Base-by-base conservation (phyloP, 768 basidiomycete genomes). In the Pleurotus sapidus region DNA sequence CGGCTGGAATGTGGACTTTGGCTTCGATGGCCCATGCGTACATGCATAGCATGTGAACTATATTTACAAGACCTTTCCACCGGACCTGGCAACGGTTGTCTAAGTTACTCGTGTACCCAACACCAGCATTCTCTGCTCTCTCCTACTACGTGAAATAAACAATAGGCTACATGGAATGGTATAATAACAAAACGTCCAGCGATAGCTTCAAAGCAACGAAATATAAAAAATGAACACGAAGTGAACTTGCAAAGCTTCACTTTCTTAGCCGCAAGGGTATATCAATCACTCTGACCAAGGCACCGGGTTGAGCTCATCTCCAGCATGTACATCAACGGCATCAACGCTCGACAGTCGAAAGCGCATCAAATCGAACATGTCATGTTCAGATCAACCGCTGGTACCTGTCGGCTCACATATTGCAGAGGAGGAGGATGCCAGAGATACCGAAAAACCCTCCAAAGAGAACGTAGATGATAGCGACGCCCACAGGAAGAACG, bases 341-440 rank as follows among this genome's bases (percentile, higher is more conserved):
- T 45, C 42, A 45, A 15, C n/a, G n/a, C 42, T 23, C 42, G 20
- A 45, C 30, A 34, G 8, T 11, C 8, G 11, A 45, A n/a, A 15
- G 42, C 42, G 42, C 42, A 45, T 34, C 30, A 34, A 45, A 17
- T 23, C 42, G 42, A 45, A 45, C 42, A 45, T 45, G 15, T 12
- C 42, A 45, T 23, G 20, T 45, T 17, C 20, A 45, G 6, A 45
- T 17, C 42, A 45, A n/a, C n/a, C 20, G 20, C 42, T 45, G 20
- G 9, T 17, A 45, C 20, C n/a, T 14, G 42, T 39, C 20, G 37
- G 39, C 24, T 63, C 70, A 83, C 72, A 88, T 68, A 56, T 79
- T 85, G 24, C 77, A 82, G 68, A 90, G 66, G 40, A 90, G 67
- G 20, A 74, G 62, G 15, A 89, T 60, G 3, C 75, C 72, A 50